Evolutionary conservation across 2,329 filamentous ascomycete genomes (phyloP).

Genomic region (Fusarium begoniae): DNA sequence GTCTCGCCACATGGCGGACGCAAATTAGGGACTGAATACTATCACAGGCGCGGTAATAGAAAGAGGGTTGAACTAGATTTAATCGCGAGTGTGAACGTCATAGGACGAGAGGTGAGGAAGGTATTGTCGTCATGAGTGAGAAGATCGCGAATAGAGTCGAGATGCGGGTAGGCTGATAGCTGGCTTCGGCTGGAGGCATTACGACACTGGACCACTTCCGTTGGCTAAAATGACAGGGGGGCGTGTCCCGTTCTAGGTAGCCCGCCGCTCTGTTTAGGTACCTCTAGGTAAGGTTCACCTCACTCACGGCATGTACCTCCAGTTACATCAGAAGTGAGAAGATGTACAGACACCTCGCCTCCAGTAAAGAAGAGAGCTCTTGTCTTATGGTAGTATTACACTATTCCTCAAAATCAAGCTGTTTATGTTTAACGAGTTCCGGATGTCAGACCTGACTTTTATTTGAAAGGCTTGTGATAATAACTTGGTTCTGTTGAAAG

Average conservation of each 20-base stretch:
- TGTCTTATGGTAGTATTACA: not conserved
- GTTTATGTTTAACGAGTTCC: not conserved
- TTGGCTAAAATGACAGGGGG: slow-evolving; percentile 24
- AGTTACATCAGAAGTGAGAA: not conserved
- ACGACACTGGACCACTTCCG: slow-evolving; percentile 34
- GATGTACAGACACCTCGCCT: not conserved
- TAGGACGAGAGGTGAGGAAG: slow-evolving; percentile 37
- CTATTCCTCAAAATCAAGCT: not conserved
- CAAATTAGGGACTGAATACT: slow-evolving; percentile 42
- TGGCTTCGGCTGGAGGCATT: slow-evolving; percentile 34
- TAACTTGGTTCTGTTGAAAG: not conserved
- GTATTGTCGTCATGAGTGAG: slow-evolving; percentile 39
- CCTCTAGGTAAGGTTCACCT: not conserved
- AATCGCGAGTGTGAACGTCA: slow-evolving; percentile 34
- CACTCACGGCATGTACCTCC: not conserved
- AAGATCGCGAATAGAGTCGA: slow-evolving; percentile 35
- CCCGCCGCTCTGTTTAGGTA: not conserved
- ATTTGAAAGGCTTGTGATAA: not conserved
- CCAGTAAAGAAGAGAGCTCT: not conserved
- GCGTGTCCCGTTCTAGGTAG: slow-evolving; percentile 10
- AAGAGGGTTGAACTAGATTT: slow-evolving; percentile 6
- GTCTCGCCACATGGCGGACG: slow-evolving; percentile 95
- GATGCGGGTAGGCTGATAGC: slow-evolving; percentile 36
- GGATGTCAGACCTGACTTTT: not conserved
- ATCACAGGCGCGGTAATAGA: slow-evolving; percentile 38